Evolutionary conservation across 371 early-diverging fungal species (phyloP).

Genomic region (Thermomucor indicae-seudaticae): DNA sequence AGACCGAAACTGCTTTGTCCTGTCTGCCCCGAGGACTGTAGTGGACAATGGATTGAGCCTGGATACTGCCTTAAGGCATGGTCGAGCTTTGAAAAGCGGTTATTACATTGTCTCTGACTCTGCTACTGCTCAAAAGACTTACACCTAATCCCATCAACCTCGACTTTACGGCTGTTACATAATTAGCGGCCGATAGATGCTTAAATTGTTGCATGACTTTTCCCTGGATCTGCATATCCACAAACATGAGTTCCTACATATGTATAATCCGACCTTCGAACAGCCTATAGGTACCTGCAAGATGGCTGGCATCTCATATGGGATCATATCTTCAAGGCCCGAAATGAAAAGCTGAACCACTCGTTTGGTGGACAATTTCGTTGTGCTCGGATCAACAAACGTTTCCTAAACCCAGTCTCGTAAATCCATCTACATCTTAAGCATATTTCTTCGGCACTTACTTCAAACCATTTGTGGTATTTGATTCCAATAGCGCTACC

Average conservation of each 20-base stretch:
- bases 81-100: neutral
- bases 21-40: neutral
- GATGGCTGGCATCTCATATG: neutral
- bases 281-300: neutral
- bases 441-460: neutral
- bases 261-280: neutral
- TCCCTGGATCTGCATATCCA: neutral
- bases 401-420: neutral
- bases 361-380: neutral
- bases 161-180: neutral
- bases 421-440: neutral
- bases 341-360: neutral
- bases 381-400: neutral
- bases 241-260: neutral
- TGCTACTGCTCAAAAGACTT: neutral
- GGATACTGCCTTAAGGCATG: neutral
- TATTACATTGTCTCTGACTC: neutral
- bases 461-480: neutral
- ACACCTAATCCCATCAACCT: neutral
- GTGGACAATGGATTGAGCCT: neutral
- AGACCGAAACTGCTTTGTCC: neutral
- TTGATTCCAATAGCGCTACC: neutral
- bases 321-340: neutral
- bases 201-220: neutral
- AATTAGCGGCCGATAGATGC: neutral